phyloP scores from a whole-genome alignment of 2,329 filamentous ascomycete species.

The Dothideomycetidae sp. region DNA sequence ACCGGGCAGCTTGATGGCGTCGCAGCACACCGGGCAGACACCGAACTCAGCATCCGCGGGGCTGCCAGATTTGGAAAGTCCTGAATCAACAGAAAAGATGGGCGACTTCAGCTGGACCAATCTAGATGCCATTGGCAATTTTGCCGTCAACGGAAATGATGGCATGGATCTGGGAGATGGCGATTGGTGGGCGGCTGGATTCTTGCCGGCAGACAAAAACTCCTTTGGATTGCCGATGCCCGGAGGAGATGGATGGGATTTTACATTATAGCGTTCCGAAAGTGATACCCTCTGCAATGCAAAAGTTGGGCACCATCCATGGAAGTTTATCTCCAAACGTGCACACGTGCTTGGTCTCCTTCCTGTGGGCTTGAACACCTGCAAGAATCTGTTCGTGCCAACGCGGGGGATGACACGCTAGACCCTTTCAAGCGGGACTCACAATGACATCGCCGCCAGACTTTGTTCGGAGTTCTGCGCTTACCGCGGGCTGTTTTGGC shows the following conservation, averaged over 20 bases:
- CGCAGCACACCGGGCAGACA: constrained; percentile 16
- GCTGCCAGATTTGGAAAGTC: constrained; percentile 20
- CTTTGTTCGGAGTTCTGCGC: too few species aligned
- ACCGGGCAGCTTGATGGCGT: constrained; percentile 26
- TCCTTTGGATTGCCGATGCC: constrained; percentile 18
- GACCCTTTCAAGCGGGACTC: too few species aligned
- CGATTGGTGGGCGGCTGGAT: constrained; percentile 24
- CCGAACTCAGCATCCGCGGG: constrained; percentile 13
- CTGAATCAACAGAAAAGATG: constrained; percentile 31
- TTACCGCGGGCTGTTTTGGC: too few species aligned
- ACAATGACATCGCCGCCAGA: too few species aligned
- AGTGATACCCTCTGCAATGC: neutral
- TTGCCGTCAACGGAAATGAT: constrained; percentile 30
- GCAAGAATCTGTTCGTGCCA: too few species aligned
- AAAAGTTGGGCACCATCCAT: too few species aligned
- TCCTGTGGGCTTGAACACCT: too few species aligned
- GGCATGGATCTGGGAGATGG: constrained; percentile 18
- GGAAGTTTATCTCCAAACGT: too few species aligned
- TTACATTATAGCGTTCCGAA: neutral
- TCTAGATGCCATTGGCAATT: constrained; percentile 33
- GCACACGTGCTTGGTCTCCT: too few species aligned
- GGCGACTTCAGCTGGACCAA: constrained; percentile 38
- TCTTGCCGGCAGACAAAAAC: constrained; percentile 23
- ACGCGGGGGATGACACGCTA: too few species aligned
- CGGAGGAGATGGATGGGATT: neutral